These are phyloP conservation scores for Russula virescens DNA, from an alignment of 768 basidiomycete species.

Conservation along the genomic window DNA sequence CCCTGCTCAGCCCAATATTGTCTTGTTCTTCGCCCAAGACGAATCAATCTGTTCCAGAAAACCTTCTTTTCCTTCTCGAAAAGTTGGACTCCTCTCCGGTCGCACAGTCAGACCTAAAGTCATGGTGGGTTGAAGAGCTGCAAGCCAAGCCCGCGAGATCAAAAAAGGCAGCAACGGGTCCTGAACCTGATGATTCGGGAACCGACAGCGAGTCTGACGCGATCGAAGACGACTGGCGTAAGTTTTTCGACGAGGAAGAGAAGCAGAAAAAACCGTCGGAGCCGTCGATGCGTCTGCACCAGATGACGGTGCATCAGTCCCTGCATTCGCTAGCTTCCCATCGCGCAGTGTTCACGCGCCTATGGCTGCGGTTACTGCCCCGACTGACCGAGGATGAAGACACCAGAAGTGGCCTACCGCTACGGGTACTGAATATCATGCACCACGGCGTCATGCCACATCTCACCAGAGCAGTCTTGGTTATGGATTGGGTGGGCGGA, in stretches of 20 bases:
- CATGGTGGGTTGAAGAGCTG: conserved; percentile 76
- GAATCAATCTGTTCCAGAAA: conserved; percentile 41
- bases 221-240: conserved; percentile 65
- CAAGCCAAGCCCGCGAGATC: conserved; percentile 48
- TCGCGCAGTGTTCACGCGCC: conserved; percentile 69
- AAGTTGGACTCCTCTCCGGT: conserved; percentile 70
- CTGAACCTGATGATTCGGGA: conserved; percentile 26
- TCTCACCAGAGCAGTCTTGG: conserved; percentile 64
- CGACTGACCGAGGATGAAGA: conserved; percentile 40
- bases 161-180: conserved; percentile 28
- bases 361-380: conserved; percentile 74
- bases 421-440: conserved; percentile 67
- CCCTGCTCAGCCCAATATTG: conserved; percentile 28
- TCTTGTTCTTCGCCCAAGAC: conserved; percentile 24
- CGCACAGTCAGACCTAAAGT: conserved; percentile 56
- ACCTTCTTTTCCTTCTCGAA: conserved; percentile 61
- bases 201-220: conserved; percentile 34
- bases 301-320: conserved; percentile 68
- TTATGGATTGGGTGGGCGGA: conserved; percentile 90
- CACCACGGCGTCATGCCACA: conserved; percentile 82
- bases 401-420: conserved; percentile 38
- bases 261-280: conserved; percentile 36
- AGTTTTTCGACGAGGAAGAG: conserved; percentile 67
- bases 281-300: conserved; percentile 45
- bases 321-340: conserved; percentile 74